These are phyloP conservation scores for Apiospora rasikravindrae DNA, from an alignment of 2,329 filamentous ascomycete species.

Conservation along the genomic window DNA sequence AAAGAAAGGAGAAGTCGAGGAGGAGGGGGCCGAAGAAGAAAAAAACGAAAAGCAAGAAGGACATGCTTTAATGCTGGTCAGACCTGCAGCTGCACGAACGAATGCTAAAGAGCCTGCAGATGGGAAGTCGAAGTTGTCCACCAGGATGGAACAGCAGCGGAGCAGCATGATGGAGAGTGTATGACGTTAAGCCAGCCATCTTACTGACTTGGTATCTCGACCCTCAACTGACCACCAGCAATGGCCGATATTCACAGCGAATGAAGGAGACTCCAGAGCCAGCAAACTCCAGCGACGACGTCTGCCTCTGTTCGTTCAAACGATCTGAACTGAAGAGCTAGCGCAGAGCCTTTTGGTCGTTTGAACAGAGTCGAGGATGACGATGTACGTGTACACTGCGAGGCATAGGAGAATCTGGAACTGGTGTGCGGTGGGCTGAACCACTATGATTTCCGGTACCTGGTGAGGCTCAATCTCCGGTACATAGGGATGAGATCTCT, in stretches of 20 bases:
- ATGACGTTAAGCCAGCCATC: conserved; percentile 6
- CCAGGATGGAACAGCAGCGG: background rate
- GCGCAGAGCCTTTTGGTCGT: background rate
- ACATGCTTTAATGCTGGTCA: conserved; percentile 6
- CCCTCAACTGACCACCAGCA: background rate
- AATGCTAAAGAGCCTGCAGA: conserved; percentile 7
- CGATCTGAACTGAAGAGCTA: background rate
- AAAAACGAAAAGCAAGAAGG: background rate
- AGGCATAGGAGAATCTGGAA: background rate
- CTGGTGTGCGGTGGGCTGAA: background rate
- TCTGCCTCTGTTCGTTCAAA: background rate
- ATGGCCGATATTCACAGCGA: background rate
- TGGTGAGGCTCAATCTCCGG: conserved; percentile 1
- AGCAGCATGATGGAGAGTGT: background rate
- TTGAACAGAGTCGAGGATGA: background rate
- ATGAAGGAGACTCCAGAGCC: background rate
- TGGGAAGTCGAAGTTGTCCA: background rate
- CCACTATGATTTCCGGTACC: background rate
- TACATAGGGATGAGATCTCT: background rate
- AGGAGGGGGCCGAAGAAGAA: background rate
- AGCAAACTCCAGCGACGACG: background rate
- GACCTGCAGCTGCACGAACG: conserved; percentile 3
- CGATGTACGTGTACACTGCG: background rate
- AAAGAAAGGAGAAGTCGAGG: background rate
- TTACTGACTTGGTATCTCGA: background rate